Evolutionary conservation across 108 stramenopile genomes (phyloP), one percentile per base, ranked within the genome.

Genomic region (Conticribra guillardii): DNA sequence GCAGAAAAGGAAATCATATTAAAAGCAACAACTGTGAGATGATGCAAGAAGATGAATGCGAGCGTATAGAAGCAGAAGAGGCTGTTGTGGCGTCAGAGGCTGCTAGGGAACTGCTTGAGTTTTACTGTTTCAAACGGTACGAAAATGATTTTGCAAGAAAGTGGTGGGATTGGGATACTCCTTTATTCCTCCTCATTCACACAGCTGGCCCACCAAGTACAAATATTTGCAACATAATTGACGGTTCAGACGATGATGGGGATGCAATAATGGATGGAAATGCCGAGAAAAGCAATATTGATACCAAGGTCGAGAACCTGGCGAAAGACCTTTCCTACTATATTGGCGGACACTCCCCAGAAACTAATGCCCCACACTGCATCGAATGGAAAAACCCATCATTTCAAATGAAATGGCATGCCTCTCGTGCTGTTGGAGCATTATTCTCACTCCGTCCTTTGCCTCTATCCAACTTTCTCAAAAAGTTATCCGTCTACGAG

Each of bases 131-230:
- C 26, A 64, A 73, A 33, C 61, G 79, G 17, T 59, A 85, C 37
- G 77, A 86, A 33, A 53, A 73, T 52, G 27, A 46, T 27, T 69
- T 83, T 58, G 72, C 84, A 3, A 69, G 41, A 32, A 61, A 57
- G 65, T 86, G 79, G 60, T 91, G 90, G 93, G 69, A 85, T 72
- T 94, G 93, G 93, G 77, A 78, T 29, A 71, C 83, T 49, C 73
- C 85, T 45, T 85, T 94, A 62, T 71, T 61, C 44, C 60, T 86
- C 15, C 47, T 90, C 24, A 62, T 79, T 26, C 73, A 50, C 60
- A 67, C 71, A 11, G 64, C 60, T 0, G 60, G 51, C 44, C 26
- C 18, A 51, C 22, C 17, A 1, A 34, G 28, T 8, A 15, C 33
- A 2, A 32, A 57, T 24, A 55, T 34, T 29, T 0, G 33, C 15